Conservation (phyloP, 2,329 filamentous ascomycete genomes). For the Neofusicoccum cordaticola region DNA sequence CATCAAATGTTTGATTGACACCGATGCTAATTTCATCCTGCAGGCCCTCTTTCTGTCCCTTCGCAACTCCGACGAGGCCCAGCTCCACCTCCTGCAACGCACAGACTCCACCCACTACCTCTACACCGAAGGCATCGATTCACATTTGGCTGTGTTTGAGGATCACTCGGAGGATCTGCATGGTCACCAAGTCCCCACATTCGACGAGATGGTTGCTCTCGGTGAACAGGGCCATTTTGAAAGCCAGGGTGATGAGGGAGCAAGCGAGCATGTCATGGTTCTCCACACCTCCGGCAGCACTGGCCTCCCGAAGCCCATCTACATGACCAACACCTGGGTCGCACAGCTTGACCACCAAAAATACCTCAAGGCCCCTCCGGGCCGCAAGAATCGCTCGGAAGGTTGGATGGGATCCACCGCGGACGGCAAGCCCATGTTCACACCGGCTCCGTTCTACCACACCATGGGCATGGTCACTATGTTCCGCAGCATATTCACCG, state of each 20-base stretch:
- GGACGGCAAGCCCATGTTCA: conserved; percentile 7
- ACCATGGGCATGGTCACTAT: conserved; percentile 19
- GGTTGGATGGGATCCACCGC: conserved; percentile 4
- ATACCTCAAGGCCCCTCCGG: conserved; percentile 19
- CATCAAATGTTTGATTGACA: neutral
- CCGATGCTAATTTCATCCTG: neutral
- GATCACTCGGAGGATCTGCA: neutral
- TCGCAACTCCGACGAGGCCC: conserved; percentile 15
- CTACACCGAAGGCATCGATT: conserved; percentile 14
- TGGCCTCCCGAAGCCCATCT: conserved; percentile 33
- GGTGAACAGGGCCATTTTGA: neutral
- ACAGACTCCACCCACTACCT: conserved; percentile 13
- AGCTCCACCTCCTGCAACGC: conserved; percentile 5
- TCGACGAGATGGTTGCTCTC: conserved; percentile 1
- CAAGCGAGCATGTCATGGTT: conserved; percentile 25
- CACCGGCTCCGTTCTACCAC: conserved; percentile 20
- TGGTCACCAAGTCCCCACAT: neutral
- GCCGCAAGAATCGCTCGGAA: conserved; percentile 16
- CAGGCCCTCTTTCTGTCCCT: conserved; percentile 14
- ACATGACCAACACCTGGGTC: conserved; percentile 20
- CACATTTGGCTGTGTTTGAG: neutral
- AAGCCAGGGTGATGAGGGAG: neutral
- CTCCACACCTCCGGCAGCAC: conserved; percentile 38
- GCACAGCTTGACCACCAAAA: conserved; percentile 20
- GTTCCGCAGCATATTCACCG: conserved; percentile 18